Percentiles rank a stretch among this genome's conserved stretches.
phyloP scores from a whole-genome alignment of 108 stramenopile genomes.

The Chaetoceros muelleri region DNA sequence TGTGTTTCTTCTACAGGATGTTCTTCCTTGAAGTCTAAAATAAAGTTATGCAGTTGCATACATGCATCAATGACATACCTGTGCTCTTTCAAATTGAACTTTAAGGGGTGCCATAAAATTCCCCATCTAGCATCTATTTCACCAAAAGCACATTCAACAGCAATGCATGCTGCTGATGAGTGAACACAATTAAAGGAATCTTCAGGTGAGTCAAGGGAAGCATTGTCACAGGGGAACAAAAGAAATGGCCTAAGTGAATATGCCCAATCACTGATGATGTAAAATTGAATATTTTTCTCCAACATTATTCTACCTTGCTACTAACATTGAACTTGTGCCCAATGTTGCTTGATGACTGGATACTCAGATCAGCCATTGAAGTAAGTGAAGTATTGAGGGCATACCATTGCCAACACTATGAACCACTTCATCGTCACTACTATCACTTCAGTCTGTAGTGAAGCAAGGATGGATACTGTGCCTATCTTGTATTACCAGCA shows the following conservation, averaged over 20 bases:
- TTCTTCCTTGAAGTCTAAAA: constrained; percentile 14
- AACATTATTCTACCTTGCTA: too few relatives aligned
- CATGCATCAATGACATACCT: constrained; percentile 9
- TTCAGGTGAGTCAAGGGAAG: constrained; percentile 10
- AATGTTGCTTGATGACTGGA: too few relatives aligned
- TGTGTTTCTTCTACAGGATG: too few relatives aligned
- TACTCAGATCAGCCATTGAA: too few relatives aligned
- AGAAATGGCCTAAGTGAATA: constrained; percentile 14
- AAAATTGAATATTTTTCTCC: too few relatives aligned
- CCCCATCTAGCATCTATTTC: constrained; percentile 23
- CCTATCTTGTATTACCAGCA: too few relatives aligned
- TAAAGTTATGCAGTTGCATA: constrained; percentile 20
- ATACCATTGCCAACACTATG: too few relatives aligned
- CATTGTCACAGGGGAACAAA: constrained; percentile 7
- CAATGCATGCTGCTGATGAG: constrained; percentile 11
- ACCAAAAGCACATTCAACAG: constrained; percentile 28
- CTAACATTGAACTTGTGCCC: too few relatives aligned
- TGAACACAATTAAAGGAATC: constrained; percentile 16
- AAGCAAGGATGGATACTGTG: too few relatives aligned
- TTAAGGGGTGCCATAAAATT: constrained; percentile 15
- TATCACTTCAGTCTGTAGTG: too few relatives aligned
- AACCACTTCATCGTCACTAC: too few relatives aligned
- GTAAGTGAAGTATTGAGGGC: too few relatives aligned
- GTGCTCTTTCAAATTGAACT: constrained; percentile 6
- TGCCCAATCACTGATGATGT: constrained; percentile 15